phyloP scores from a whole-genome alignment of 768 basidiomycete species.

The Krasilnikovozyma curviuscula region DNA sequence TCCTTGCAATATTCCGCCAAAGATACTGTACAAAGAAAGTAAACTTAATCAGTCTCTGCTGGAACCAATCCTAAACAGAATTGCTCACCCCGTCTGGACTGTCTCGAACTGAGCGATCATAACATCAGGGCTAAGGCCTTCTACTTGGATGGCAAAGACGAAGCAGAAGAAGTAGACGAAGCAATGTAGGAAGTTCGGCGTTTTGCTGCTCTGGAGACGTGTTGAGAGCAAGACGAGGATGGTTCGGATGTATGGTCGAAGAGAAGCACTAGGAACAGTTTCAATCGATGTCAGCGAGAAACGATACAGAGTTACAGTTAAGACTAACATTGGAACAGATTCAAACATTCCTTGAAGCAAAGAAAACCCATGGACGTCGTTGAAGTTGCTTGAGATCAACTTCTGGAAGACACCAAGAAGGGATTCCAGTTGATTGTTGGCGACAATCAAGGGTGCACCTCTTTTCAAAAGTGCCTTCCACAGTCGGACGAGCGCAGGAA shows the following conservation, averaged over 20 bases:
- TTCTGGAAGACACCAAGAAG: conserved; percentile 84
- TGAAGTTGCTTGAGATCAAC: conserved; percentile 63
- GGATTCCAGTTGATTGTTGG: conserved; percentile 48
- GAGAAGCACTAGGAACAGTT: conserved; percentile 35
- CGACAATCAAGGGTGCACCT: conserved; percentile 48
- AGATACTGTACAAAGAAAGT: conserved; percentile 38
- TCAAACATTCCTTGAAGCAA: conserved; percentile 58
- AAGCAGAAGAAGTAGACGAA: conserved; percentile 63
- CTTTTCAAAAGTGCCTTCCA: conserved; percentile 62
- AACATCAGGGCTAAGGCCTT: conserved; percentile 57
- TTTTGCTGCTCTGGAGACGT: conserved; percentile 70
- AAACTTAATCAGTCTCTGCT: not conserved
- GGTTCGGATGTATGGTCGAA: conserved; percentile 55
- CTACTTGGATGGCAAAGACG: conserved; percentile 51
- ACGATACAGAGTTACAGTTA: too few relatives aligned
- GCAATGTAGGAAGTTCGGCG: conserved; percentile 65
- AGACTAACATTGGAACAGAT: conserved; percentile 52
- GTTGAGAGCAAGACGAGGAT: conserved; percentile 55
- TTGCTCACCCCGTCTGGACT: conserved; percentile 60
- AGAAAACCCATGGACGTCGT: conserved; percentile 84
- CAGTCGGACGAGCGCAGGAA: conserved; percentile 78
- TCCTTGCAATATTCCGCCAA: conserved; percentile 55
- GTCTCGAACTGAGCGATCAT: conserved; percentile 58
- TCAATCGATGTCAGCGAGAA: too few relatives aligned
- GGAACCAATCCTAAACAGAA: not conserved